Evolutionary conservation across 352 stramenopile species (phyloP), one percentile per base, ranked within the genome.

Genomic region (Vaucheria bursata): DNA sequence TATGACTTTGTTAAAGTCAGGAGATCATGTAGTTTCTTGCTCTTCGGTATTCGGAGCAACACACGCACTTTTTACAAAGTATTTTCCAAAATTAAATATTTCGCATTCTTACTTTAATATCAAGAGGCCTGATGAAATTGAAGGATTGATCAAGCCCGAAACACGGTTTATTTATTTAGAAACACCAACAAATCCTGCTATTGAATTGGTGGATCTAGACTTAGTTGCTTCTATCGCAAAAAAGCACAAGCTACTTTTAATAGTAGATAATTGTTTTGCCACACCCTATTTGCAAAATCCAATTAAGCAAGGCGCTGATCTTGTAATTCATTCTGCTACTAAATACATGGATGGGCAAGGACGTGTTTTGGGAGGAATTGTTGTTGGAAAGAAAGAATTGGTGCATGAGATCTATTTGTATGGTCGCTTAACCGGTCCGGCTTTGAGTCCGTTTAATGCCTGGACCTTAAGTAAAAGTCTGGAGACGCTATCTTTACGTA

Each of bases 21-120:
- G 8, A 70, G 29, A 70, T 70, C 64, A 39, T 39, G 12, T 70
- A 66, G n/a, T 70, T 70, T 50, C 64, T 34, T 70, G 45, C 64
- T 39, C 64, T 50, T 50, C 8, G 7, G 8, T 70, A 66, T 50
- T 50, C n/a, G 64, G 64, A 25, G 64, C 8, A 70, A 70, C 29
- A 8, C 8, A 50, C 64, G 29, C 8, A 7, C 32, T 70, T 34
- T 70, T 70, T 70, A 70, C 8, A 70, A 39, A 70, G 64, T 70
- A 50, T 70, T 70, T 70, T 70, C 8, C 64, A 66, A 70, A 39
- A 70, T n/a, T 70, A 70, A 70, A 70, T 70, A 50, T 70, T n/a
- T 18, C 29, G 64, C 64, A 70, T 70, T 70, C 8, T 70, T 7
- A 70, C 64, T 7, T 39, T 70, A 70, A 70, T 50, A 70, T 34